Conservation (phyloP, 2,329 filamentous ascomycete genomes). For the Aspergillus brunneoviolaceus region DNA sequence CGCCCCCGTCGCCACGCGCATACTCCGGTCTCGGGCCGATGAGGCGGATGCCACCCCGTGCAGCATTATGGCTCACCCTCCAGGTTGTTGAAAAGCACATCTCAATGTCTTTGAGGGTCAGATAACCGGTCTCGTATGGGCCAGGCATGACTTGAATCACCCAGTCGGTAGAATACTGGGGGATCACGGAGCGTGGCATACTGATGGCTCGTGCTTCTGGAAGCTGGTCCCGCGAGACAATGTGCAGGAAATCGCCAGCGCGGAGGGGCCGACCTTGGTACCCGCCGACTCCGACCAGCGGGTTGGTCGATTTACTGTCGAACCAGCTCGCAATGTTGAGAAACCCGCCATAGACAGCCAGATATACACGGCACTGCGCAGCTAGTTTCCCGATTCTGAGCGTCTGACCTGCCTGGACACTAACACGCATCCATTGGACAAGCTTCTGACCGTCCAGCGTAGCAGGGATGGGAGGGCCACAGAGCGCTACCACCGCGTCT, state of each 20-base stretch:
- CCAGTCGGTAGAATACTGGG: too few species aligned
- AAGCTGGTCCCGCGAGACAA: too few species aligned
- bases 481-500: conserved; percentile 56
- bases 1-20: conserved; percentile 60
- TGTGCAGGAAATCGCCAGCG: too few species aligned
- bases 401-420: conserved; percentile 51
- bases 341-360: conserved; percentile 58
- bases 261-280: too few species aligned
- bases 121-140: too few species aligned
- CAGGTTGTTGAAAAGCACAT: conserved; percentile 41
- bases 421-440: conserved; percentile 57
- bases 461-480: conserved; percentile 55
- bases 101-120: too few species aligned
- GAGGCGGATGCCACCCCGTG: conserved; percentile 60
- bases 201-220: too few species aligned
- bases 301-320: too few species aligned
- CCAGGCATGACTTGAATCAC: too few species aligned
- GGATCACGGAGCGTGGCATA: too few species aligned
- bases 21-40: conserved; percentile 59
- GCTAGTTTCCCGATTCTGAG: conserved; percentile 57
- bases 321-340: conserved; percentile 39
- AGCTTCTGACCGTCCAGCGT: conserved; percentile 51
- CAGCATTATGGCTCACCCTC: conserved; percentile 62
- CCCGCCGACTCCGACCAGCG: too few species aligned
- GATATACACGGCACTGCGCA: conserved; percentile 54